Base-by-base conservation (phyloP, 2,329 filamentous ascomycete species). In the Ascochyta pisi region DNA sequence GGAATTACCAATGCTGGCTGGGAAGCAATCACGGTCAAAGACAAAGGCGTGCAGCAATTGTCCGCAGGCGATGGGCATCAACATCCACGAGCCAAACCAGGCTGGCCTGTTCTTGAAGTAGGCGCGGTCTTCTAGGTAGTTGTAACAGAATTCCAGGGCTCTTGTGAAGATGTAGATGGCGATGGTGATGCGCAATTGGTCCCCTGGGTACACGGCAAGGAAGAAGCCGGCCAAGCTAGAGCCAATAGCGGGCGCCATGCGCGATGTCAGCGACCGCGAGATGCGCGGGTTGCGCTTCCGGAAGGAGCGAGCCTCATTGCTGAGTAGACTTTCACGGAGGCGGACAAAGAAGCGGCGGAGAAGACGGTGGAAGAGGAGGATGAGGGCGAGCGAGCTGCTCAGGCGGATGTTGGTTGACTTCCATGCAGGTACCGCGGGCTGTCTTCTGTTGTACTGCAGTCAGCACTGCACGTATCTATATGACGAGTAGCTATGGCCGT, bases 261-360 rank as follows among this genome's bases (percentile, higher is more conserved):
- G 83, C 2, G 92, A 96, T 0, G 92, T 96, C 54, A 99, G 81
- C 0, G 90, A 86, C 19, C 81, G 82, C 0, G 90, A 84, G 12
- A 92, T 85, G 16, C 85, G 85, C 0, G 93, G 93, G 68, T 98
- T 97, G 50, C 94, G 89, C 54, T 83, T 81, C 13, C 92, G 85
- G 76, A 98, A 97, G 0, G 91, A 89, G 50, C 85, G 84, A 1
- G 93, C 92, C 53, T 91, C 85, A n/a, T 91, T 85, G 33, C 89
- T 88, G 38, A 96, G 86, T 4, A 99, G 82, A 61, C 92, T 91
- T 1, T 84, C 82, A 43, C 94, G 88, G 39, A 98, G 80, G 26
- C 91, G 86, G 24, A 85, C 85, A 67, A 98, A 90, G 81, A 98
- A 96, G 56, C 94, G 91, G 78, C 94, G 92, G 24, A 98, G 86